Base-by-base conservation (phyloP, 2,329 filamentous ascomycete genomes). In the Botrytis squamosa region DNA sequence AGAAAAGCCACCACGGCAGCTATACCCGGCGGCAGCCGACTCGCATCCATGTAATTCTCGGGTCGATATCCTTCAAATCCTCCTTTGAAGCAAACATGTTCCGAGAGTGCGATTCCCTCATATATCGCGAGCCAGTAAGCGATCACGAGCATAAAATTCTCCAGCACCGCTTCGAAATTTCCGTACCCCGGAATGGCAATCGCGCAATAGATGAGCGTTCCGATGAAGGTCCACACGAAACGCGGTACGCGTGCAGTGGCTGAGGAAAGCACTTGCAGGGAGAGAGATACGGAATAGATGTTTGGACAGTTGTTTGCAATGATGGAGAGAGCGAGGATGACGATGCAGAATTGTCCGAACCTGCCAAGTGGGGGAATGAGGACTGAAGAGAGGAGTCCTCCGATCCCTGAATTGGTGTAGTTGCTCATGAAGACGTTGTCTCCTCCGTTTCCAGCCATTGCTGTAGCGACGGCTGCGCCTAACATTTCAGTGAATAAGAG, bases 71-170 rank as follows among this genome's bases (percentile, higher is more conserved):
- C 89, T 3, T 75, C 72, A 76, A 91, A 88, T 4, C 89, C 88
- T 38, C 87, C 86, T 78, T 88, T 88, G 85, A 91, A 93, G 79
- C 92, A 78, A 78, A 93, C 88, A 49, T 74, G 68, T 62, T 78
- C 55, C 70, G 76, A 71, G 66, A 75, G 29, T 74, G 74, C 65
- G 75, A 93, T 88, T 65, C 88, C 90, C 76, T 89, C 87, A 83
- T 93, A 94, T 78, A 93, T 92, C 66, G 91, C 89, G 2, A 93
- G 85, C 91, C 92, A 94, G 84, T 93, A 94, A 3, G 88, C 88
- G 75, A 90, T 90, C 70, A 90, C 80, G 75, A 88, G 82, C 89
- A 93, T 92, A 82, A 93, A 92, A 82, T 92, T 91, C 80, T 91
- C 87, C 22, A 93, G 85, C 4, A 91, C 86, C 10, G 81, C 80